A percentile compares a stretch with the other conserved stretches of the same genome.
Conservation (phyloP, 805 yeast species). For the Isabelozyma rhagii region DNA sequence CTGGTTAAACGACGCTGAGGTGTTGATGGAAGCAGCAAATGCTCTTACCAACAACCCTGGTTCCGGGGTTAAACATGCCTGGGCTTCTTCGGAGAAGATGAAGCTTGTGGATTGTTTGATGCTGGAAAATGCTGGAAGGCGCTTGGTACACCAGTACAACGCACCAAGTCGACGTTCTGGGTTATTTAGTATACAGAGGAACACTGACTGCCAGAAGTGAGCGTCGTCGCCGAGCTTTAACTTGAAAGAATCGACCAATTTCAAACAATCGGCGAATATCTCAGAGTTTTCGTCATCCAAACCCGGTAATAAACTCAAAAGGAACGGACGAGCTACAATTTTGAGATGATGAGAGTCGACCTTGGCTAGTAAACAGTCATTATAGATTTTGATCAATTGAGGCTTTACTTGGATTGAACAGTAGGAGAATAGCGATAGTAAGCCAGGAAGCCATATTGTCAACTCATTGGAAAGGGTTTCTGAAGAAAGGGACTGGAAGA, state of each 20-base stretch:
- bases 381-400: conserved; percentile 61
- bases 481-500: conserved; percentile 62
- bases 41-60: conserved; percentile 78
- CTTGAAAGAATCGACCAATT: conserved; percentile 59
- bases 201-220: conserved; percentile 84
- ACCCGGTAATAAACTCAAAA: conserved; percentile 78
- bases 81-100: conserved; percentile 47
- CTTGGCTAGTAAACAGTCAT: conserved; percentile 46
- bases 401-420: conserved; percentile 90
- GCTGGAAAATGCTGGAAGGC: conserved; percentile 59
- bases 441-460: conserved; percentile 86
- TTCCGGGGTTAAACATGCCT: conserved; percentile 66
- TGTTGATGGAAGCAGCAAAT: conserved; percentile 62
- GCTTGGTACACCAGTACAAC: conserved; percentile 64
- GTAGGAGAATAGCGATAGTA: conserved; percentile 83
- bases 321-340: conserved; percentile 61
- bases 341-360: conserved; percentile 42
- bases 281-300: conserved; percentile 92
- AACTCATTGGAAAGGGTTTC: conserved; percentile 54
- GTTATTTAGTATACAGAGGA: conserved; percentile 69
- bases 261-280: conserved; percentile 59
- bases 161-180: conserved; percentile 84
- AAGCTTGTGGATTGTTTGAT: conserved; percentile 17
- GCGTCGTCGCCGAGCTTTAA: conserved; percentile 57
- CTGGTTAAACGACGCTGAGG: conserved; percentile 23